phyloP scores from a whole-genome alignment of 2,329 filamentous ascomycete species.

The Aureobasidium sp. region DNA sequence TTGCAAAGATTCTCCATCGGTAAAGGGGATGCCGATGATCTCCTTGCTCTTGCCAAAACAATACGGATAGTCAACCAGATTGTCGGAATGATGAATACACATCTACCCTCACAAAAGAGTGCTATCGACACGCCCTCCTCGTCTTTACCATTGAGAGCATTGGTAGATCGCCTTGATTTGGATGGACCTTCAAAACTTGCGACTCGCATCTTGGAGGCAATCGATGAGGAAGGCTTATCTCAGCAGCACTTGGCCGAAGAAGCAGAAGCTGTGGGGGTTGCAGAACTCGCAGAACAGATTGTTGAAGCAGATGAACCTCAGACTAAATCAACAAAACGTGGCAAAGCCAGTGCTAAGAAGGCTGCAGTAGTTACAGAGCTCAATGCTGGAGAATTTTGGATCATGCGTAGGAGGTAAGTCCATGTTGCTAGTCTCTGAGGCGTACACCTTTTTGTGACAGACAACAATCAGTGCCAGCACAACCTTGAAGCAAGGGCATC shows the following conservation, averaged over 20 bases:
- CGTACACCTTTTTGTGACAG: background rate
- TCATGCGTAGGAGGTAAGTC: conserved; percentile 47
- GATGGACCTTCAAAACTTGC: conserved; percentile 63
- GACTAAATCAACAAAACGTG: conserved; percentile 17
- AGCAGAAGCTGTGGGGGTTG: conserved; percentile 61
- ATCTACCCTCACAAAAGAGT: background rate
- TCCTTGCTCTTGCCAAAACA: conserved; percentile 75
- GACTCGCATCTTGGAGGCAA: conserved; percentile 63
- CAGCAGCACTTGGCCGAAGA: conserved; percentile 73
- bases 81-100: conserved; percentile 36
- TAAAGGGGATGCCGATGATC: conserved; percentile 83
- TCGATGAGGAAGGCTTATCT: conserved; percentile 87
- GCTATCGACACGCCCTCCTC: background rate
- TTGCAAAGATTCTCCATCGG: conserved; percentile 93
- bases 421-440: background rate
- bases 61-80: conserved; percentile 68
- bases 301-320: conserved; percentile 20
- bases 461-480: conserved; percentile 50
- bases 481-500: conserved; percentile 60
- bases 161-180: conserved; percentile 54
- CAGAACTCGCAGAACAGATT: conserved; percentile 62
- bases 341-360: conserved; percentile 4
- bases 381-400: conserved; percentile 48
- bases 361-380: conserved; percentile 16
- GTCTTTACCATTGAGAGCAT: background rate